Evolutionary conservation across 169 alveolate genomes (phyloP).

Genomic region (Plasmodium inui): DNA sequence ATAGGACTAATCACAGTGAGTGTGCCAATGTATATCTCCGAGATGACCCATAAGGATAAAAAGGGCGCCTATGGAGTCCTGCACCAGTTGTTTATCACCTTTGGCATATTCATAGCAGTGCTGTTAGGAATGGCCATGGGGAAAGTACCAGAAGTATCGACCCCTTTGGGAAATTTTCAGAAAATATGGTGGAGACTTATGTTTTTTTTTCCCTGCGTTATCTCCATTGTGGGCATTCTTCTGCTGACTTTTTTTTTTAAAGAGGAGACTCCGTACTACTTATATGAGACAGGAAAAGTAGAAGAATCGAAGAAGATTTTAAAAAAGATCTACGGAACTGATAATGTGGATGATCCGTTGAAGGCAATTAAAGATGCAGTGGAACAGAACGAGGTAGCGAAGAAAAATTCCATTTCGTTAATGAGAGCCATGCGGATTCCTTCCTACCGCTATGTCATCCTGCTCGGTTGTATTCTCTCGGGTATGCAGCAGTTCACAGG

Average conservation of each 20-base stretch:
- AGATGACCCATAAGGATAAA: slow-evolving; percentile 83
- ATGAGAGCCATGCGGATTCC: slow-evolving; percentile 77
- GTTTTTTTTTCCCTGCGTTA: slow-evolving; percentile 78
- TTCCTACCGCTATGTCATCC: slow-evolving; percentile 81
- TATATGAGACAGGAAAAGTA: slow-evolving; percentile 77
- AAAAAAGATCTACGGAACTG: slow-evolving; percentile 76
- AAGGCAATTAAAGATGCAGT: slow-evolving; percentile 77
- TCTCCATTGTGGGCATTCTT: slow-evolving; percentile 75
- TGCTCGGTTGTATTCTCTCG: slow-evolving; percentile 83
- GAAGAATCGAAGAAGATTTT: slow-evolving; percentile 80
- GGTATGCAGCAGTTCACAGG: slow-evolving; percentile 90
- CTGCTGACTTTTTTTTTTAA: slow-evolving; percentile 69
- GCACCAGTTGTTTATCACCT: slow-evolving; percentile 86
- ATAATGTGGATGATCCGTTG: slow-evolving; percentile 59
- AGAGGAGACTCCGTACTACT: slow-evolving; percentile 81
- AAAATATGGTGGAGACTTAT: slow-evolving; percentile 80
- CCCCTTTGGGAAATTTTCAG: slow-evolving; percentile 30
- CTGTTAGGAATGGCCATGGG: slow-evolving; percentile 84
- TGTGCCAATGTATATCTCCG: slow-evolving; percentile 88
- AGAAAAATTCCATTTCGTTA: slow-evolving; percentile 74
- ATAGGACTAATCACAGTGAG: slow-evolving; percentile 87
- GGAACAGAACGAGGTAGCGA: slow-evolving; percentile 78
- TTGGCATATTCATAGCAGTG: slow-evolving; percentile 86
- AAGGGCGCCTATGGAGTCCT: slow-evolving; percentile 86
- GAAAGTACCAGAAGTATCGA: slow-evolving; percentile 28